phyloP scores from a whole-genome alignment of 495 filamentous ascomycete genomes.

The Penicillium diatomitis region DNA sequence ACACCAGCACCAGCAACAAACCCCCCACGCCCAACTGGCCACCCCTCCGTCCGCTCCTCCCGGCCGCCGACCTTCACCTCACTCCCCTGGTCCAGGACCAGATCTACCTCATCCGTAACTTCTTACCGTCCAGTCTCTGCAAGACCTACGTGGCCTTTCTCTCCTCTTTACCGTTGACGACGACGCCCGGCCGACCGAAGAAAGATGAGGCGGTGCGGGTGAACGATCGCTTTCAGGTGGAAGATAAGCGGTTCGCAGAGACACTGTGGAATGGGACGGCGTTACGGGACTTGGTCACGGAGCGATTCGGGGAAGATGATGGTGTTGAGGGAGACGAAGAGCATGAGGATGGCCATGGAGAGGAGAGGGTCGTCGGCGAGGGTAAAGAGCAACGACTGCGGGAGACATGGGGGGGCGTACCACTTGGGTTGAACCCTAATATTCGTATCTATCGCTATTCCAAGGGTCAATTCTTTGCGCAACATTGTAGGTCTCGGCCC shows the following conservation, averaged over 20 bases:
- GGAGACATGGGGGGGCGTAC: slow-evolving; percentile 66
- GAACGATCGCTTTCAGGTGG: slow-evolving; percentile 84
- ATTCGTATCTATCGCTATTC: slow-evolving; percentile 88
- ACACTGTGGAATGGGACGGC: slow-evolving; percentile 53
- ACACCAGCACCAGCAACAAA: slow-evolving; percentile 3
- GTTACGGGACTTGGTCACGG: slow-evolving; percentile 22
- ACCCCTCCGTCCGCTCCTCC: slow-evolving; percentile 61
- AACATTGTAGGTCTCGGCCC: slow-evolving; percentile 61
- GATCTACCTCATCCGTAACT: slow-evolving; percentile 66
- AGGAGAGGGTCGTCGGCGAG: slow-evolving; percentile 2
- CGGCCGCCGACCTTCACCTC: slow-evolving; percentile 53
- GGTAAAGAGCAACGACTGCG: slow-evolving; percentile 1
- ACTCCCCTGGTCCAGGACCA: slow-evolving; percentile 52
- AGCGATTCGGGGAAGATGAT: slow-evolving; percentile 10
- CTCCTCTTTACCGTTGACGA: slow-evolving; percentile 60
- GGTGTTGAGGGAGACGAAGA: slow-evolving; percentile 36
- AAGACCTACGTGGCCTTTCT: slow-evolving; percentile 75
- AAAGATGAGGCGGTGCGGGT: slow-evolving; percentile 76
- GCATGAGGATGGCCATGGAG: slow-evolving; percentile 32
- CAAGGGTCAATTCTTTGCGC: slow-evolving; percentile 79
- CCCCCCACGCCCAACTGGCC: slow-evolving; percentile 60
- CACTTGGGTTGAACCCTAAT: slow-evolving; percentile 80
- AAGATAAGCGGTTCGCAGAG: slow-evolving; percentile 67
- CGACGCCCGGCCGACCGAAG: slow-evolving; percentile 78
- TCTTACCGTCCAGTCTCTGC: slow-evolving; percentile 74